Evolutionary conservation across 2,329 filamentous ascomycete species (phyloP), one percentile per base, ranked within the genome.

Genomic region (Apiospora rasikravindrae): DNA sequence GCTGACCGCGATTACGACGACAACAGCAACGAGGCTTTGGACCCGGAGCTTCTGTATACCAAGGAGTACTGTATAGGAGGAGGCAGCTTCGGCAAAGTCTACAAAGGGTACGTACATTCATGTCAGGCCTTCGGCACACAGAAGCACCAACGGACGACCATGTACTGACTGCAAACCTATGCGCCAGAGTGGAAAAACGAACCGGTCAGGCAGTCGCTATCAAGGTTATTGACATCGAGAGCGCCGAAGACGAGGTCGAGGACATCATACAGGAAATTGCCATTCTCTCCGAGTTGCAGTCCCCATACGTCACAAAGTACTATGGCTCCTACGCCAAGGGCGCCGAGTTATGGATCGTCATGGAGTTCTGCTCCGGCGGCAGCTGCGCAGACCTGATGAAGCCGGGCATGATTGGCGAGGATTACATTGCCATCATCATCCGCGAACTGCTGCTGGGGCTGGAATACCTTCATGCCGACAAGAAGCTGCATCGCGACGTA

Each of bases 211-310:
- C 96, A 16, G 96, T 99, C 69, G 96, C 96, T 40, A 99, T 99
- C 86, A 99, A 99, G 84, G 89, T 99, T 78, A 98, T 99, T 82
- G 96, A 99, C 80, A 96, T 99, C 76, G 96, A 99, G 84, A 98
- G 96, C 85, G 96, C 96, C 79, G 96, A 99, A 84, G 96, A 99
- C 82, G 96, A 99, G 84, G 96, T 99, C 77, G 96, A 98, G 85
- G 96, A 99, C 84, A 99, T 99, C 78, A 98, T 98, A 82, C 95
- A 98, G 82, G 96, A 99, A 84, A 98, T 99, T 77, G 95, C 96
- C 76, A 98, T 99, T 78, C 88, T 99, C 71, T 98, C 96, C 44
- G 96, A 97, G 83, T 90, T 99, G 76, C 94, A 97, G 84, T 98
- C 96, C 24, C 95, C 95, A 24, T 98, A 97, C 80, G 96, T 98